Evolutionary conservation across 768 basidiomycete genomes (phyloP).

Genomic region (Pulveroboletus sp.): DNA sequence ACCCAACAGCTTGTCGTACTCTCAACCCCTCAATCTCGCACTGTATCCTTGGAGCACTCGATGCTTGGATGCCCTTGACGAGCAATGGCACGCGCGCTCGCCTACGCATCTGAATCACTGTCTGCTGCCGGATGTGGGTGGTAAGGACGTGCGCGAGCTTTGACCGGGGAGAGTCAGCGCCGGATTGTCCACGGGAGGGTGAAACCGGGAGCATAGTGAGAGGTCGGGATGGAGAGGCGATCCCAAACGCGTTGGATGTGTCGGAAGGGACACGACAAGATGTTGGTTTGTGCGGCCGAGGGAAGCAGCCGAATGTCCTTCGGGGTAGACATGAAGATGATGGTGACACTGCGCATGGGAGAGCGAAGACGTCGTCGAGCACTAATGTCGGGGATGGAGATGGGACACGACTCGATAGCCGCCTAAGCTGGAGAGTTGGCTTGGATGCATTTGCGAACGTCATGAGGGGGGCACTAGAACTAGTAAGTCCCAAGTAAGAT

Average conservation of each 20-base stretch:
- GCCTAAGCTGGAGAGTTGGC: background rate
- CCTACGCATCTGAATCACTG: background rate
- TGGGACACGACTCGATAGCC: background rate
- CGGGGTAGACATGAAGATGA: background rate
- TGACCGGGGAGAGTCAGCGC: slow-evolving; percentile 15
- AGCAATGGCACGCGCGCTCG: background rate
- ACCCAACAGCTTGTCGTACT: background rate
- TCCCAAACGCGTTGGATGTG: background rate
- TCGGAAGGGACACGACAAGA: background rate
- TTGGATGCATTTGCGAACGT: background rate
- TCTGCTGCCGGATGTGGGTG: background rate
- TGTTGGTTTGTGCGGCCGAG: slow-evolving; percentile 1
- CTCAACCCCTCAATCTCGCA: slow-evolving; percentile 8
- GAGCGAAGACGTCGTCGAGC: slow-evolving; percentile 20
- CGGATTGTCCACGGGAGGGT: background rate
- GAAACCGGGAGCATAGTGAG: background rate
- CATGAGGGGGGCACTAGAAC: background rate
- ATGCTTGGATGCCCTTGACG: background rate
- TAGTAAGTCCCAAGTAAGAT: background rate
- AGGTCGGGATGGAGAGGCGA: background rate
- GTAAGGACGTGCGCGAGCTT: slow-evolving; percentile 20
- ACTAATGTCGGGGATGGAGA: slow-evolving; percentile 18
- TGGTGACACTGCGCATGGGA: background rate
- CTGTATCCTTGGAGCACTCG: slow-evolving; percentile 2
- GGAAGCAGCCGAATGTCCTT: background rate